Evolutionary conservation across 306 rosid species (phyloP).

Genomic region (Medicago truncatula): MtrunA17r5.0-ANR NC_053046.1:9765501-9766000

Average conservation of each 20-base stretch:
- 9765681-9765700: conserved; percentile 51
- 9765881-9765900: conserved; percentile 94
- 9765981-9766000: conserved; percentile 58
- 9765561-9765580: conserved; percentile 72
- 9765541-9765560: conserved; percentile 86
- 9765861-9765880: conserved; percentile 92
- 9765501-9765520: conserved; percentile 55
- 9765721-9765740: conserved; percentile 56
- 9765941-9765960: conserved; percentile 56
- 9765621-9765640: conserved; percentile 84
- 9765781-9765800: conserved; percentile 50
- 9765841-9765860: conserved; percentile 86
- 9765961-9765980: conserved; percentile 56
- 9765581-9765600: conserved; percentile 67
- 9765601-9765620: conserved; percentile 96
- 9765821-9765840: conserved; percentile 60
- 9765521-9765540: conserved; percentile 65
- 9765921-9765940: conserved; percentile 74
- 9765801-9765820: conserved; percentile 52
- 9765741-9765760: conserved; percentile 61
- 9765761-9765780: conserved; percentile 55
- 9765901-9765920: conserved; percentile 90
- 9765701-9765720: conserved; percentile 60
- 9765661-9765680: conserved; percentile 56
- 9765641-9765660: conserved; percentile 60